A percentile compares a stretch with the other conserved stretches of the same genome.
Conservation (phyloP, 2,329 filamentous ascomycete species). For the Chaetoscypha palmicola region DNA sequence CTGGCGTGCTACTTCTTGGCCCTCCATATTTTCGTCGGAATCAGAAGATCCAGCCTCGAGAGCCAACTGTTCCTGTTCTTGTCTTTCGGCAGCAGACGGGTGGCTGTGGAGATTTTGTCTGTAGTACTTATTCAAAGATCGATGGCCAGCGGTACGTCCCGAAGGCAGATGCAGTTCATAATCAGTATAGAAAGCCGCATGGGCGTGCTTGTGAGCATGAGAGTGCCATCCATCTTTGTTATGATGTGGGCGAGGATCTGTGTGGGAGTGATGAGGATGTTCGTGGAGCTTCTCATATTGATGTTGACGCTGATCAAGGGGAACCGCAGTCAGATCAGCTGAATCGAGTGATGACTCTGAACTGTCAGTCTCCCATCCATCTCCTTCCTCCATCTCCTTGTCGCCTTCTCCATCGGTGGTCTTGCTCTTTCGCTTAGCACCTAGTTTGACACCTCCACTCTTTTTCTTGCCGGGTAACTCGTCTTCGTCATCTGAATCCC, state of each 20-base stretch:
- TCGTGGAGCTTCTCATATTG: constrained; percentile 66
- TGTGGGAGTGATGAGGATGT: constrained; percentile 68
- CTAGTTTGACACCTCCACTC: constrained; percentile 61
- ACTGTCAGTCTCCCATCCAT: constrained; percentile 94
- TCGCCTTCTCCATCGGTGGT: constrained; percentile 46
- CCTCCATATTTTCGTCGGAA: constrained; percentile 37
- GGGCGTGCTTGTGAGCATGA: constrained; percentile 65
- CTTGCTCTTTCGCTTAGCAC: constrained; percentile 49
- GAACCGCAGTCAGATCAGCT: constrained; percentile 72
- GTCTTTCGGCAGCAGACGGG: constrained; percentile 70
- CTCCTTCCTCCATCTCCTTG: constrained; percentile 53
- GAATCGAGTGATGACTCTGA: constrained; percentile 84
- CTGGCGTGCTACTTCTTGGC: constrained; percentile 32
- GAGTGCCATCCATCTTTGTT: constrained; percentile 75
- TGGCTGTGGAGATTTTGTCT: constrained; percentile 86
- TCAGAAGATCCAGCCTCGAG: constrained; percentile 47
- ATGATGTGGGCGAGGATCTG: constrained; percentile 64
- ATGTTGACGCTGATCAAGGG: constrained; percentile 63
- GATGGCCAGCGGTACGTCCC: constrained; percentile 82
- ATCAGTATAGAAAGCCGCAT: constrained; percentile 82
- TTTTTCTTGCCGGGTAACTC: constrained; percentile 42
- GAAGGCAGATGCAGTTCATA: constrained; percentile 90
- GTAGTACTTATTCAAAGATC: constrained; percentile 81
- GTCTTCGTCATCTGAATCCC: constrained; percentile 51
- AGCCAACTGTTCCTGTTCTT: constrained; percentile 57